Evolutionary conservation across 768 basidiomycete genomes (phyloP), one percentile per base, ranked within the genome.

Genomic region (Calocybe gangraenosa): DNA sequence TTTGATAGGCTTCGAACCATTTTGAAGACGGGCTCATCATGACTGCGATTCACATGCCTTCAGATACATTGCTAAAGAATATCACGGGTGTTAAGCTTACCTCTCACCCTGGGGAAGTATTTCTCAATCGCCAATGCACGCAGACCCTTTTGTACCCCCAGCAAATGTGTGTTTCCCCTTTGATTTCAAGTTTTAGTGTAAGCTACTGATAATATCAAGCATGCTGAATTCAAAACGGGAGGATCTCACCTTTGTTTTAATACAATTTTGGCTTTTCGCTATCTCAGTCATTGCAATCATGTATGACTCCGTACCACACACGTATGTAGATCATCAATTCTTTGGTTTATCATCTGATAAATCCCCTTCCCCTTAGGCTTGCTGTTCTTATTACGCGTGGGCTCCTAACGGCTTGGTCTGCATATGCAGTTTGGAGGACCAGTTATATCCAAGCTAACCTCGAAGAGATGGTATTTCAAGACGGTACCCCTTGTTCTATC

Each of bases 191-290:
- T 31, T n/a, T 17, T n/a, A 23, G 18, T 7, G 44, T 19, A 17
- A 40, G 20, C 13, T 30, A 11, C 40, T 13, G 38, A 4, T 37
- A 42, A 19, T 37, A 3, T 21, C 2, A 42, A 79, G 78, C 17
- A 57, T 77, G 30, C 56, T 63, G 11, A 70, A 74, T 38, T 65
- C 66, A 15, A 62, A 59, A 19, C 65, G 75, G 3, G 77, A 80
- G 48, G 77, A 78, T 42, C 52, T 76, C 6, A 63, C 73, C 1
- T 65, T 71, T 49, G 61, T 79, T 17, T 59, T 66, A 30, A 58
- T 76, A 1, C 77, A 81, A 49, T 72, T 79, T 54, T 81, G 77
- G 76, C 64, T 81, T 5, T 63, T 80, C 19, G 66, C 62, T 0
- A 68, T 80, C 21, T 74, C 76, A n/a, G 49, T 73, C n/a, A 57